Base-by-base conservation (phyloP, 805 yeast species). In the Metschnikowia lachancei region DNA sequence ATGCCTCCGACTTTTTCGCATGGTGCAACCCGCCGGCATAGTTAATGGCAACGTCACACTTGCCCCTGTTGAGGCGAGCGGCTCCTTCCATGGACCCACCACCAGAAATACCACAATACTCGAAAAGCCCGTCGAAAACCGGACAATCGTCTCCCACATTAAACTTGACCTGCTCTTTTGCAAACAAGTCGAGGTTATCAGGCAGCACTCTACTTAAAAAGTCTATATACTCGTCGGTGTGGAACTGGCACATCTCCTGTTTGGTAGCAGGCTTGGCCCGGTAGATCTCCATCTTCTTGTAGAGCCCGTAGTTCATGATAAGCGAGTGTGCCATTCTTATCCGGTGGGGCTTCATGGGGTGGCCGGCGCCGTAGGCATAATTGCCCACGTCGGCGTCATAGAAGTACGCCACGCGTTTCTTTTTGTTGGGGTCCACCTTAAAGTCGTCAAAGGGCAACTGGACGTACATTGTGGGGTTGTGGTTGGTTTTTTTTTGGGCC, bases 331-430 rank as follows among this genome's bases (percentile, higher is more conserved):
- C 95, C 96, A 94, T 91, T 81, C 98, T 85, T 71, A 94, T 90
- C 63, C 99, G 82, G 66, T 92, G 97, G 19, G 99, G 99, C 65
- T 94, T 94, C 99, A 94, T 94, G 34, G 97, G 97, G 67, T 94
- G 99, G 24, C 97, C 97, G 4, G 97, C 94, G 47, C 98, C 98
- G 64, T 94, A 94, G 37, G 97, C 96, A 68, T 92, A 92, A 70
- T 94, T 94, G 30, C 98, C 98, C 39, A 94, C 96, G 64, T 92
- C 99, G 24, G 96, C 73, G 45, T 69, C 75, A 48, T 72, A 70
- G 56, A 69, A 70, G 54, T 70, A 71, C 17, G 75, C 76, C 48
- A 70, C 71, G 29, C 76, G 54, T 46, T 70, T 72, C 60, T 71
- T 71, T 41, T 67, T 66, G 37, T 58, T 60, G 19, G 69, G 66